phyloP scores from a whole-genome alignment of 148 eudicot species.

The Chenopodium berlandieri region DNA sequence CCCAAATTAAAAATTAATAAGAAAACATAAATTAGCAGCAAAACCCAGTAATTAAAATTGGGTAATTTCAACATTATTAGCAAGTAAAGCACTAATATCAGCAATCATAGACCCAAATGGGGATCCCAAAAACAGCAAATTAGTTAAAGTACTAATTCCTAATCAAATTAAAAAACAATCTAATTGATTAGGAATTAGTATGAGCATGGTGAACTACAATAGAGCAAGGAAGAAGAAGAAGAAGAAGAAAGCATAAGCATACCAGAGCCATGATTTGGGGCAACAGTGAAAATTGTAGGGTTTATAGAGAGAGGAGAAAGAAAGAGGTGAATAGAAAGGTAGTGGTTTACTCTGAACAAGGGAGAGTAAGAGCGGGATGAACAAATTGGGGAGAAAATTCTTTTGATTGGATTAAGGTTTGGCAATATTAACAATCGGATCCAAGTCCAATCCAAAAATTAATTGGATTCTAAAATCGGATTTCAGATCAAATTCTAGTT shows the following conservation, averaged over 20 bases:
- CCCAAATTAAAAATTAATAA: no score
- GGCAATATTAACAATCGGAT: no score
- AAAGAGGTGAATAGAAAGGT: neutral
- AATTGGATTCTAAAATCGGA: no score
- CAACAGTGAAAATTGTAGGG: neutral
- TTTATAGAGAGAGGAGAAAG: neutral
- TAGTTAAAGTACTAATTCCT: neutral
- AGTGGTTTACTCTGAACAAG: neutral
- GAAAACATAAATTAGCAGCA: neutral
- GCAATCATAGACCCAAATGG: neutral
- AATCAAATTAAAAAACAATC: neutral
- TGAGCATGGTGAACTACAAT: neutral
- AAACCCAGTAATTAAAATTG: neutral
- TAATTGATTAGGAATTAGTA: neutral
- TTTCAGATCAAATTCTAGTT: no score
- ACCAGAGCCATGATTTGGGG: slow-evolving; percentile 1
- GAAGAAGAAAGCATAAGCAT: neutral
- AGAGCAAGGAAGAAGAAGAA: neutral
- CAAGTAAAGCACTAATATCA: neutral
- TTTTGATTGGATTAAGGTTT: no score
- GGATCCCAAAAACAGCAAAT: neutral
- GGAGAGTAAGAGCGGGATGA: neutral
- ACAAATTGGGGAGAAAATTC: no score
- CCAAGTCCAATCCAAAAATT: no score
- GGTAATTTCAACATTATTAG: neutral